These are phyloP conservation scores for Stachybotrys chartarum DNA, from an alignment of 2,329 filamentous ascomycete genomes.

Conservation along the genomic window DNA sequence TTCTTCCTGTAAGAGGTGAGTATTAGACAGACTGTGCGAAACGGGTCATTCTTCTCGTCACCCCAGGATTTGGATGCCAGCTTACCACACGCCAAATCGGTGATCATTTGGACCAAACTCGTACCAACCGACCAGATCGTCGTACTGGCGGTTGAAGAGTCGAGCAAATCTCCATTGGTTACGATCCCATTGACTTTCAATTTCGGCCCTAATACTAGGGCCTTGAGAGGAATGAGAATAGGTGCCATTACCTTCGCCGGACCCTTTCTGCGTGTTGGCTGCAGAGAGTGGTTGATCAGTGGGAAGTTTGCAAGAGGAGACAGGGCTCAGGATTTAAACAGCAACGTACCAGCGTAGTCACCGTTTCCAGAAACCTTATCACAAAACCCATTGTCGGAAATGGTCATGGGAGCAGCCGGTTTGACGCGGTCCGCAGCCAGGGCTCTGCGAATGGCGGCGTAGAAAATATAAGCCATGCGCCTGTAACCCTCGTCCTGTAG, in stretches of 20 bases:
- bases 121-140: slow-evolving; percentile 16
- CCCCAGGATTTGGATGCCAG: too few relatives aligned
- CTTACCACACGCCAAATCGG: slow-evolving; percentile 3
- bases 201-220: slow-evolving; percentile 8
- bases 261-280: slow-evolving; percentile 17
- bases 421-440: slow-evolving; percentile 1
- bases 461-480: not conserved
- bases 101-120: not conserved
- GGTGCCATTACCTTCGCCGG: slow-evolving; percentile 18
- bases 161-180: slow-evolving; percentile 15
- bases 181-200: slow-evolving; percentile 12
- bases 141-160: slow-evolving; percentile 7
- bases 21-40: too few relatives aligned
- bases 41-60: too few relatives aligned
- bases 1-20: not conserved
- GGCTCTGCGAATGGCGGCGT: not conserved
- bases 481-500: not conserved
- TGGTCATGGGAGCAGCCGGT: not conserved
- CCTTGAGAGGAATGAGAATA: slow-evolving; percentile 16
- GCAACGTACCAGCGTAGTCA: slow-evolving; percentile 6
- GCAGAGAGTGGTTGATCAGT: too few relatives aligned
- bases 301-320: too few relatives aligned
- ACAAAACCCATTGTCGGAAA: slow-evolving; percentile 7
- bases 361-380: slow-evolving; percentile 14
- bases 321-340: too few relatives aligned